phyloP scores from a whole-genome alignment of 768 basidiomycete species.

The Lactarius quietus region DNA sequence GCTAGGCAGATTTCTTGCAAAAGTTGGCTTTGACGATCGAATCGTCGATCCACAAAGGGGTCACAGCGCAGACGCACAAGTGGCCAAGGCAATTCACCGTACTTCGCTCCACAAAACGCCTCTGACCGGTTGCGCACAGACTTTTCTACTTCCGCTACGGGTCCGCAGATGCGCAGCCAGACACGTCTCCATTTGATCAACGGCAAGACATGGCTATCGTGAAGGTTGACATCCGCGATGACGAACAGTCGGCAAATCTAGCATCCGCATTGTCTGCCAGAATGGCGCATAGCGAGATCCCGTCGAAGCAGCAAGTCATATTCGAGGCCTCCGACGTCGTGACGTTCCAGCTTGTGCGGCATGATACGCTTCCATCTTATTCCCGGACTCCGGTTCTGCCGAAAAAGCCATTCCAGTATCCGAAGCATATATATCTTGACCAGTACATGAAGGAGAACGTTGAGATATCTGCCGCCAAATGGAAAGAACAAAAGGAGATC shows the following conservation, averaged over 20 bases:
- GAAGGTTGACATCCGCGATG: slow-evolving; percentile 45
- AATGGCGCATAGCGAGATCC: slow-evolving; percentile 26
- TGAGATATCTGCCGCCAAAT: slow-evolving; percentile 39
- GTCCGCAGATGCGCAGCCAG: slow-evolving; percentile 39
- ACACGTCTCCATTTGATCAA: slow-evolving; percentile 27
- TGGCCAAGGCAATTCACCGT: slow-evolving; percentile 34
- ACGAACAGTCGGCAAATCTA: slow-evolving; percentile 52
- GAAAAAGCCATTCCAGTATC: slow-evolving; percentile 47
- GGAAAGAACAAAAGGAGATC: slow-evolving; percentile 38
- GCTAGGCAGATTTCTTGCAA: slow-evolving; percentile 47
- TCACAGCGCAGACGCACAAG: slow-evolving; percentile 37
- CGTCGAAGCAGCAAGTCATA: slow-evolving; percentile 52
- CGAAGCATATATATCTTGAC: slow-evolving; percentile 66
- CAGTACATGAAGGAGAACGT: slow-evolving; percentile 62
- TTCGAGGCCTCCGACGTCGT: slow-evolving; percentile 60
- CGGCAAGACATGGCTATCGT: slow-evolving; percentile 46
- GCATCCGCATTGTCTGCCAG: slow-evolving; percentile 40
- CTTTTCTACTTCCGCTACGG: slow-evolving; percentile 59
- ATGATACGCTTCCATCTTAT: slow-evolving; percentile 27
- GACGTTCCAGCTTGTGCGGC: slow-evolving; percentile 48
- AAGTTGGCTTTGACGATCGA: slow-evolving; percentile 45
- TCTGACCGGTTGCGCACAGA: slow-evolving; percentile 28
- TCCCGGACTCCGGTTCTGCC: slow-evolving; percentile 23
- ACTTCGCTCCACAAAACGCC: slow-evolving; percentile 17
- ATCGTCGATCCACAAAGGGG: slow-evolving; percentile 18